Evolutionary conservation across 2,329 filamentous ascomycete species (phyloP), one percentile per base, ranked within the genome.

Genomic region (Laburnicola sp.): DNA sequence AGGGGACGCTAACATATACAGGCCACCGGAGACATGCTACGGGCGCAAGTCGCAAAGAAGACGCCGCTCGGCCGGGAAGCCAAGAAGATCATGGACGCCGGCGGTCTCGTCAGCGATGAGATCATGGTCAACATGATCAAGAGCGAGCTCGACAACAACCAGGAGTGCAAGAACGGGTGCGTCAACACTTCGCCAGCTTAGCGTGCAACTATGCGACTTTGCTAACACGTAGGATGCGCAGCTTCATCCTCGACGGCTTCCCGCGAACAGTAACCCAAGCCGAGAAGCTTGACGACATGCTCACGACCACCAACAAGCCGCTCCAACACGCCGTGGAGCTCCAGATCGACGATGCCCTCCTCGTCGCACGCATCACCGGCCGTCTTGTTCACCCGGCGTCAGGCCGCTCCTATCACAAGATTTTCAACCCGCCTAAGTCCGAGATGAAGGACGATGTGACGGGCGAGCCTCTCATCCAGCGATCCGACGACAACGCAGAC

Each of bases 111-210:
- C 74, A 96, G 91, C 76, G 94, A 99, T 76, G 93, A 97, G 74
- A 99, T 99, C 73, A 93, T 99, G 84, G 89, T 99, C 76, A 91
- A 93, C 77, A 99, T 99, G 94, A 99, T 99, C 81, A 93, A 94
- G 85, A 89, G 87, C 74, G 93, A 99, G 82, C 84, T 99, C 45
- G 89, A 95, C 70, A 88, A 83, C 78, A 99, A 99, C 81, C 78
- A 84, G 69, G 93, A 99, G 80, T 99, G 94, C 85, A 89, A 89
- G 80, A 93, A 93, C 77, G 94, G 94, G 93, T 97, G 82, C 37
- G 60, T 63, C 38, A 37, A 39, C 32, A 22, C 22, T 16, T 7
- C 9, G 10, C 22, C 10, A 39, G 26, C 32, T 30, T 26, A 8
- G 38, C 7, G 10, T 36, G n/a, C 25, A 30, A 21, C 6, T 21